Conservation (phyloP, 1,139 yeast species). For the Yamadazyma sp. region DNA sequence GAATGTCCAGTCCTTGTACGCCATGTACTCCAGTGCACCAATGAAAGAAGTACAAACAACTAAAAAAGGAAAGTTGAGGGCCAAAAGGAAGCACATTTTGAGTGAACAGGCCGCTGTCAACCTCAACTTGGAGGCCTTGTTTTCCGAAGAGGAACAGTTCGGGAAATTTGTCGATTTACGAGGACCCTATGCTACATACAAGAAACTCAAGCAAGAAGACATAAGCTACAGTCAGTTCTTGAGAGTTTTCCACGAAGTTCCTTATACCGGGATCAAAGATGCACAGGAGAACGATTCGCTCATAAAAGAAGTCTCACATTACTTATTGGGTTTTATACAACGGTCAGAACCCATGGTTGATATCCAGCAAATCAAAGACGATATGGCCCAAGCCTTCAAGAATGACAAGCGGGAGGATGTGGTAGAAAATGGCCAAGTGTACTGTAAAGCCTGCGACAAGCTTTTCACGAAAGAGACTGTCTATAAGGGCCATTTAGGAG, state of each 20-base stretch:
- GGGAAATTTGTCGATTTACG: conserved; percentile 68
- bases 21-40: conserved; percentile 36
- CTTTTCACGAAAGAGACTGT: conserved; percentile 64
- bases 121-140: conserved; percentile 48
- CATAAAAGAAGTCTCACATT: conserved; percentile 33
- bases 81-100: conserved; percentile 36
- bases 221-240: conserved; percentile 54
- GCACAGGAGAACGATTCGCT: conserved; percentile 35
- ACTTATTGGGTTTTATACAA: conserved; percentile 45
- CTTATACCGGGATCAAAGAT: conserved; percentile 24
- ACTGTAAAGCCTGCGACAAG: conserved; percentile 67
- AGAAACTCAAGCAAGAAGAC: conserved; percentile 37
- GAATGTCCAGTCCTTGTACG: conserved; percentile 33
- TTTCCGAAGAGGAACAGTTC: conserved; percentile 58
- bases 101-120: conserved; percentile 49
- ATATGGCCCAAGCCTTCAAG: neutral
- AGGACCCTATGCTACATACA: conserved; percentile 49
- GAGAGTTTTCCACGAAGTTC: conserved; percentile 42
- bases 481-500: conserved; percentile 65
- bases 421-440: conserved; percentile 37
- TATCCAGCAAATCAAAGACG: neutral
- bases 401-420: conserved; percentile 9
- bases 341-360: conserved; percentile 53
- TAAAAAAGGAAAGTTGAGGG: conserved; percentile 26
- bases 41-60: conserved; percentile 16